Percentiles rank a stretch among this genome's conserved stretches.
These are phyloP conservation scores for Sphagnurus paluster DNA, from an alignment of 1,284 basidiomycete genomes.

Conservation along the genomic window DNA sequence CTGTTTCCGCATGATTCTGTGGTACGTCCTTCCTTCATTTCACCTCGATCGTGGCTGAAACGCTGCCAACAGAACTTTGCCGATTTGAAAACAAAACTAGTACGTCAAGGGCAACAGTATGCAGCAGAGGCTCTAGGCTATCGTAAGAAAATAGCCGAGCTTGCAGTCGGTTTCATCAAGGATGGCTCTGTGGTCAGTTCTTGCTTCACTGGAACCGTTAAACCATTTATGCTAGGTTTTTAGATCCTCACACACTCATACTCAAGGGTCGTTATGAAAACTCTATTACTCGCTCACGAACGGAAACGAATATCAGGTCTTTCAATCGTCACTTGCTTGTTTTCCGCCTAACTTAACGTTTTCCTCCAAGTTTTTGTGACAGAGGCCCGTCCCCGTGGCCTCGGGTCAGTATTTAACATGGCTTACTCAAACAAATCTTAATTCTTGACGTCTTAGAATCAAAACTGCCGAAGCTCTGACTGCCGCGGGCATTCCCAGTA, in stretches of 20 bases:
- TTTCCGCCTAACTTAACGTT: conserved; percentile 16
- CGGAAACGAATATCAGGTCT: conserved; percentile 84
- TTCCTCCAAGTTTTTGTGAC: conserved; percentile 83
- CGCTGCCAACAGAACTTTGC: conserved; percentile 61
- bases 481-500: conserved; percentile 89
- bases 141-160: conserved; percentile 86
- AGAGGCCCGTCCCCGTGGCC: conserved; percentile 85
- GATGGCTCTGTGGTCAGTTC: conserved; percentile 89
- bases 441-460: conserved; percentile 50
- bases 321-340: conserved; percentile 15
- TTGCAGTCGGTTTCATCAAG: conserved; percentile 91
- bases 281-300: conserved; percentile 85
- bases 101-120: conserved; percentile 77
- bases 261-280: conserved; percentile 95
- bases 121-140: conserved; percentile 82
- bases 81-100: conserved; percentile 79
- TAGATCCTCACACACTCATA: conserved; percentile 95
- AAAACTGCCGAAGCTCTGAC: conserved; percentile 87
- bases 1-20: conserved; percentile 81
- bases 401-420: conserved; percentile 57
- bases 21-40: conserved; percentile 43
- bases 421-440: conserved; percentile 11
- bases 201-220: too few species aligned
- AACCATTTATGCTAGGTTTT: conserved; percentile 10
- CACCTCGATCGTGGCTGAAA: conserved; percentile 10